Evolutionary conservation across 805 yeast species (phyloP).

Genomic region (Hanseniaspora hatyaiensis): DNA sequence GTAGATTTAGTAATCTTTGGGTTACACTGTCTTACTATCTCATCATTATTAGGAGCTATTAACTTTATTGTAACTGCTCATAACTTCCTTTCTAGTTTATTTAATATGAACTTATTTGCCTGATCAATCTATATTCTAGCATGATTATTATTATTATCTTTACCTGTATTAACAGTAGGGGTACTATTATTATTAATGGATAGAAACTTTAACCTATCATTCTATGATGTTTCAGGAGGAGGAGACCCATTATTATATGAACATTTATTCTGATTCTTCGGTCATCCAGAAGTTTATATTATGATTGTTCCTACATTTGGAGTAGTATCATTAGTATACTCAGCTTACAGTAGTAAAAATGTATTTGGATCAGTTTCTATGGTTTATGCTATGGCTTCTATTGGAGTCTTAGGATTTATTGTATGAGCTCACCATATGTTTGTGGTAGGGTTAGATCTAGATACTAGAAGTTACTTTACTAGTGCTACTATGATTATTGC

Average conservation of each 20-base stretch:
- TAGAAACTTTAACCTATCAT: constrained; percentile 18
- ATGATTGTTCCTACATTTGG: constrained; percentile 20
- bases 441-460: constrained; percentile 25
- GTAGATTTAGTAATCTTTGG: constrained; percentile 16
- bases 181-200: constrained; percentile 17
- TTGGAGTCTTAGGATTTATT: constrained; percentile 21
- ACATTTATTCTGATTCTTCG: constrained; percentile 18
- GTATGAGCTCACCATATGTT: constrained; percentile 25
- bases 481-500: constrained; percentile 20
- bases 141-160: constrained; percentile 16
- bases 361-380: constrained; percentile 20
- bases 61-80: constrained; percentile 18
- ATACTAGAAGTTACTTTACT: constrained; percentile 23
- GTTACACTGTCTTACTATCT: constrained; percentile 15
- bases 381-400: constrained; percentile 22
- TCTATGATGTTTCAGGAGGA: constrained; percentile 18
- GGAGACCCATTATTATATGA: constrained; percentile 18
- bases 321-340: constrained; percentile 19
- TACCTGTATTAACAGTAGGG: constrained; percentile 19
- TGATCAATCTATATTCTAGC: constrained; percentile 17
- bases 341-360: constrained; percentile 17
- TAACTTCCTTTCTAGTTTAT: constrained; percentile 17
- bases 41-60: constrained; percentile 16
- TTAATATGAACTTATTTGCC: constrained; percentile 16
- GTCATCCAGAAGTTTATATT: constrained; percentile 18